Base-by-base conservation (phyloP, 805 yeast species). In the Candida golubevii region DNA sequence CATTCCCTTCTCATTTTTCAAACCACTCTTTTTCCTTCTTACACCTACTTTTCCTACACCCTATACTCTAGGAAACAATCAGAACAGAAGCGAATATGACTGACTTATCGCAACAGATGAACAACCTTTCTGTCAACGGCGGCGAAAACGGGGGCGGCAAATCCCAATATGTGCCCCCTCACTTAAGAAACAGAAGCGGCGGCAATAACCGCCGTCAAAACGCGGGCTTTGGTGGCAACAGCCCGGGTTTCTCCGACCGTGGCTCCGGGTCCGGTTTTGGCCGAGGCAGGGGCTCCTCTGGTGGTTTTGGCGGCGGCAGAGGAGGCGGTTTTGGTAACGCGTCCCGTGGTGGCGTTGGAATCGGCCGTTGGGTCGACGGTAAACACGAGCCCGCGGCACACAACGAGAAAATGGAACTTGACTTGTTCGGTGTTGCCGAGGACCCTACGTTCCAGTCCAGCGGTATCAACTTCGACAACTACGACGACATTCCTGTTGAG, bases 401-500 rank as follows among this genome's bases (percentile, higher is more conserved):
- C 53, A 85, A 86, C 67, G 80, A 78, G 58, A 72, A 74, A 46
- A 59, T 83, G 54, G 99, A 93, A 72, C 57, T 75, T 45, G 89
- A 88, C 60, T 74, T 93, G 50, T 95, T 86, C 58, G 99, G 99
- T 60, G 73, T 77, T 39, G 77, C 76, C 42, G 88, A 83, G 43
- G 95, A 83, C 59, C 77, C 88, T 57, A 60, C 64, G 33, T 81
- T 83, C 74, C 97, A 87, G 75, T 82, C 95, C 42, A 85, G 96
- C 33, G 99, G 99, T 78, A 93, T 93, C 72, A 93, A 93, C 75
- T 93, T 93, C 62, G 99, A 95, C 69, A 89, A 88, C 76, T 93
- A 93, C 70, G 99, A 93, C 66, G 98, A 95, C 48, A 93, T 93
- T 53, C 99, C 99, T 49, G 97, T 93, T 51, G 98, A 93, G 71